These are phyloP conservation scores for Trichoderma simmonsii DNA, from an alignment of 2,329 filamentous ascomycete genomes.

Conservation along the genomic window DNA sequence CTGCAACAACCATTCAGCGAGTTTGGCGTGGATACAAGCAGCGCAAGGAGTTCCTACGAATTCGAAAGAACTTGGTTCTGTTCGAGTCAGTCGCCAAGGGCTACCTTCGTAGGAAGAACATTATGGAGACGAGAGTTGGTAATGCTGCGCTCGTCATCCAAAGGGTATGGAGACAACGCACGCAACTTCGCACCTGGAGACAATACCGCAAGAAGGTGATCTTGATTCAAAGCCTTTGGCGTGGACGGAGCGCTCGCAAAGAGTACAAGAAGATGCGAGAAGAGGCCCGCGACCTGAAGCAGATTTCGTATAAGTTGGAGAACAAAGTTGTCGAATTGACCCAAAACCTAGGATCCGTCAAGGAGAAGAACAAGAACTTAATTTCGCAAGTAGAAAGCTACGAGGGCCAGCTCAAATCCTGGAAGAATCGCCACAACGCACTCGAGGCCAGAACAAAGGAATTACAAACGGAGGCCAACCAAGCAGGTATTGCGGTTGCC, in stretches of 20 bases:
- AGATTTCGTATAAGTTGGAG: constrained; percentile 98
- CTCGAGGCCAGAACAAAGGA: constrained; percentile 90
- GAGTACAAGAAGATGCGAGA: constrained; percentile 90
- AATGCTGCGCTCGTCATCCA: constrained; percentile 91
- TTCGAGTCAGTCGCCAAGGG: constrained; percentile 91
- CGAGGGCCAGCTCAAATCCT: constrained; percentile 92
- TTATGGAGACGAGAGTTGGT: constrained; percentile 89
- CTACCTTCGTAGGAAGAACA: constrained; percentile 83
- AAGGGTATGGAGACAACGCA: constrained; percentile 79
- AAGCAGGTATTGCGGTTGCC: constrained; percentile 92
- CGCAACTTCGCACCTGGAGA: constrained; percentile 76
- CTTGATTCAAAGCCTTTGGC: constrained; percentile 89
- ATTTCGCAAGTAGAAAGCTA: constrained; percentile 90
- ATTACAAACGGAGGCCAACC: constrained; percentile 92
- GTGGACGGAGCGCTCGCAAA: constrained; percentile 74
- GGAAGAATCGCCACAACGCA: constrained; percentile 87
- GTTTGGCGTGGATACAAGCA: constrained; percentile 93
- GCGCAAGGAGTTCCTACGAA: constrained; percentile 71
- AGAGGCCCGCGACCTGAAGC: constrained; percentile 96
- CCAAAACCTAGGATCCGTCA: constrained; percentile 86
- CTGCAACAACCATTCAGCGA: constrained; percentile 90
- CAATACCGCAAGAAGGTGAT: constrained; percentile 86
- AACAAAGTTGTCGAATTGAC: constrained; percentile 99
- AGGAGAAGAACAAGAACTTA: constrained; percentile 89
- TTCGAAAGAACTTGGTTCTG: constrained; percentile 79